These are phyloP conservation scores for Kluyveromyces sp. DNA, from an alignment of 1,139 yeast genomes.

Conservation along the genomic window DNA sequence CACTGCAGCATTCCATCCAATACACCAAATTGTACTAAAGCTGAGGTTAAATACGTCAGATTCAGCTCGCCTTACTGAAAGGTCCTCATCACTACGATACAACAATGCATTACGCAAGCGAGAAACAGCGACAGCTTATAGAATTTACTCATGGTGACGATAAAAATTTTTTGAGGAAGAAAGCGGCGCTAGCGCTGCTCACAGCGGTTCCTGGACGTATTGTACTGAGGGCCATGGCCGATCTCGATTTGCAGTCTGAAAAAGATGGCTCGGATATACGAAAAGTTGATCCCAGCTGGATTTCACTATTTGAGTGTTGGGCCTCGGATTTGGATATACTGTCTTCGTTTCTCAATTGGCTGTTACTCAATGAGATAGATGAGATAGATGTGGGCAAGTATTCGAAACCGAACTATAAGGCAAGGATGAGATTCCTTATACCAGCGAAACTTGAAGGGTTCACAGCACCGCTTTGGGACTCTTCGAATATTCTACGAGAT, in stretches of 20 bases:
- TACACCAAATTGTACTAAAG: too few species aligned
- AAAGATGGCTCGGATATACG: constrained; percentile 5
- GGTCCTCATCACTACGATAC: too few species aligned
- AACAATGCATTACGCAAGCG: neutral
- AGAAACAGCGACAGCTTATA: neutral
- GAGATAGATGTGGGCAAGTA: constrained; percentile 12
- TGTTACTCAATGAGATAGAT: constrained; percentile 15
- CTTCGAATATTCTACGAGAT: constrained; percentile 23
- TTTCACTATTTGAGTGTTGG: constrained; percentile 12
- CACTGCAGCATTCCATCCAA: too few species aligned
- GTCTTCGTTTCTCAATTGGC: constrained; percentile 15
- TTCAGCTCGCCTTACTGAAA: too few species aligned
- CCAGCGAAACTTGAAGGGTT: constrained; percentile 9
- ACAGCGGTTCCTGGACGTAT: constrained; percentile 23
- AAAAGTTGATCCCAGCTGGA: constrained; percentile 9
- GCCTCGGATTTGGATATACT: constrained; percentile 11
- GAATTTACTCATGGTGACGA: neutral
- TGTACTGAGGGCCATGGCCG: constrained; percentile 13
- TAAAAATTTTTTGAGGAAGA: neutral
- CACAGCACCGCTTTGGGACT: constrained; percentile 15
- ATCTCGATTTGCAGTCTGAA: constrained; percentile 10
- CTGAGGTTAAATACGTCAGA: too few species aligned
- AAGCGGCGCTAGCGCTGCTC: constrained; percentile 15
- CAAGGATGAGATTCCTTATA: constrained; percentile 14
- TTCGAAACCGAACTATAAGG: constrained; percentile 14